Evolutionary conservation across 2,329 filamentous ascomycete species (phyloP).

Genomic region (Exophiala aquamarina): DNA sequence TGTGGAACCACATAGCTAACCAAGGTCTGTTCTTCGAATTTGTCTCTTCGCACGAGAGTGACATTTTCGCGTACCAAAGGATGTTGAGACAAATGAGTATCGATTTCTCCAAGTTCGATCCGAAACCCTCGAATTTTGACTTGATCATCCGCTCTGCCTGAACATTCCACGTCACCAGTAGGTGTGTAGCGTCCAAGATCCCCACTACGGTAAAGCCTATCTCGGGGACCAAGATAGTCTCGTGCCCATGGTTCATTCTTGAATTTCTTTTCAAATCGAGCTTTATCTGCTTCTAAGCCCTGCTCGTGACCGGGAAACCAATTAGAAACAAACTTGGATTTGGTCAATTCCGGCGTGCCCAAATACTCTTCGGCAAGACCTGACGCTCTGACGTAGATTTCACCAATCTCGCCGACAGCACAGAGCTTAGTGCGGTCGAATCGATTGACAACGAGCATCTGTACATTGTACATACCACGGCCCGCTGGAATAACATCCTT

Average conservation of each 20-base stretch:
- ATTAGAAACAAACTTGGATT: constrained; percentile 76
- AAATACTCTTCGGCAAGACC: constrained; percentile 83
- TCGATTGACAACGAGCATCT: constrained; percentile 79
- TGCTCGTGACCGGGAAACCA: constrained; percentile 78
- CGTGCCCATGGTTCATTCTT: constrained; percentile 71
- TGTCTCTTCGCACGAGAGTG: constrained; percentile 80
- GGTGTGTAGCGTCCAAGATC: constrained; percentile 76
- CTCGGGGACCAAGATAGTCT: constrained; percentile 77
- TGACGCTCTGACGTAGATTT: constrained; percentile 78
- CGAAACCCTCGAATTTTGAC: constrained; percentile 96
- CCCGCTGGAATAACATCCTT: constrained; percentile 80
- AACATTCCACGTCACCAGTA: constrained; percentile 71
- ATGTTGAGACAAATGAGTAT: constrained; percentile 74
- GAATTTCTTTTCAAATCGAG: constrained; percentile 46
- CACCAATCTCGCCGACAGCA: constrained; percentile 76
- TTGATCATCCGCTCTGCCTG: constrained; percentile 80
- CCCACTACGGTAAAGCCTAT: constrained; percentile 83
- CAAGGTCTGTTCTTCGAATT: constrained; percentile 79
- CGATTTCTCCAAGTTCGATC: constrained; percentile 92
- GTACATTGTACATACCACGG: constrained; percentile 83
- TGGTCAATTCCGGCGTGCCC: constrained; percentile 61
- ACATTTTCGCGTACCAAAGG: constrained; percentile 78
- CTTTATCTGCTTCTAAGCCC: constrained; percentile 66
- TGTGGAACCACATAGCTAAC: constrained; percentile 92
- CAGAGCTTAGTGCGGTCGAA: constrained; percentile 68